Conservation (phyloP, 129 eudicot species). For the Lactuca saligna region DNA sequence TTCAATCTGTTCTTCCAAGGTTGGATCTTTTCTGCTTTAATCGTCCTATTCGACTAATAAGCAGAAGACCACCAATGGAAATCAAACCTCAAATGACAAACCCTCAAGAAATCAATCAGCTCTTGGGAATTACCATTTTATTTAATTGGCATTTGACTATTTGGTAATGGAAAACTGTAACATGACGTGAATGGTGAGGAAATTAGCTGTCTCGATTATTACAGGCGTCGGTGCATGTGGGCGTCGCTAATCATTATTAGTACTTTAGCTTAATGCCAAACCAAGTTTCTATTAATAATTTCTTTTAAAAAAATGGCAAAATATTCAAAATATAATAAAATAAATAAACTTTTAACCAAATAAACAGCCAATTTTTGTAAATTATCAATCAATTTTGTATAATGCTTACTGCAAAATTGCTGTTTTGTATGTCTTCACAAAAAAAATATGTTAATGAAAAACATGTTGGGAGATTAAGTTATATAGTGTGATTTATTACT, state of each 20-base stretch:
- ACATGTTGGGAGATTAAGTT: no score
- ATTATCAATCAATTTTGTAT: no score
- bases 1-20: constrained; percentile 16
- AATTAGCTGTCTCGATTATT: constrained; percentile 30
- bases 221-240: constrained; percentile 29
- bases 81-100: constrained; percentile 20
- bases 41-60: not conserved
- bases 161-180: not conserved
- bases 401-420: no score
- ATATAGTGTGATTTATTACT: no score
- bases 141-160: not conserved
- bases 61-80: constrained; percentile 9
- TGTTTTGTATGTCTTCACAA: no score
- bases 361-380: no score
- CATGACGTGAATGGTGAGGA: constrained; percentile 25
- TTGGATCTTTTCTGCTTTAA: constrained; percentile 18
- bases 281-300: not conserved
- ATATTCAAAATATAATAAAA: no score
- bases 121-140: constrained; percentile 5
- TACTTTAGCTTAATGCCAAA: not conserved
- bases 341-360: no score
- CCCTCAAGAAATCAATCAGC: constrained; percentile 17
- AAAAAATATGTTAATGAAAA: no score
- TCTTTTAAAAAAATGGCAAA: not conserved
- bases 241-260: constrained; percentile 1